Conservation (phyloP, 2,329 filamentous ascomycete genomes). For the Diaporthe humulicola region DNA sequence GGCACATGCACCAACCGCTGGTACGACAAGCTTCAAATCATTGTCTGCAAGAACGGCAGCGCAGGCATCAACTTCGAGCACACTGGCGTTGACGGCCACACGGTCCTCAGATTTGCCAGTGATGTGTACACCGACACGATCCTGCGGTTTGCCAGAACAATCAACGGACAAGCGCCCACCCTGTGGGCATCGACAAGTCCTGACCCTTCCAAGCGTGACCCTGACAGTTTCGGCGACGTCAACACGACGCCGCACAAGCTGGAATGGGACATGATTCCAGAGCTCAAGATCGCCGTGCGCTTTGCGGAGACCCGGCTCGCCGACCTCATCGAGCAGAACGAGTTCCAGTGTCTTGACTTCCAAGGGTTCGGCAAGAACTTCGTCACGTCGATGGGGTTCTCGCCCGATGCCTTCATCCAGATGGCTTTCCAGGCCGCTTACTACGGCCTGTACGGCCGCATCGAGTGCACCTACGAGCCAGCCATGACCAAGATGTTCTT, state of each 20-base stretch:
- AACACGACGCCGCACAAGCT: slow-evolving; percentile 95
- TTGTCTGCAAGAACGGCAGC: slow-evolving; percentile 98
- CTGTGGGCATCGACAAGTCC: slow-evolving; percentile 93
- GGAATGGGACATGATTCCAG: slow-evolving; percentile 97
- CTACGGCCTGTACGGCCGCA: slow-evolving; percentile 93
- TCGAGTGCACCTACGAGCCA: slow-evolving; percentile 97
- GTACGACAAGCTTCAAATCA: slow-evolving; percentile 99
- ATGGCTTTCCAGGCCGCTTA: slow-evolving; percentile 99
- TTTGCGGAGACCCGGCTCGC: slow-evolving; percentile 96
- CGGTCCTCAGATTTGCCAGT: slow-evolving; percentile 94
- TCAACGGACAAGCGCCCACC: slow-evolving; percentile 92
- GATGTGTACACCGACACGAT: slow-evolving; percentile 99
- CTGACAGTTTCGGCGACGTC: slow-evolving; percentile 91
- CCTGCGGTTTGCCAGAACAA: slow-evolving; percentile 91
- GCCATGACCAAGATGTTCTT: slow-evolving; percentile 97
- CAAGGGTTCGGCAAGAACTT: slow-evolving; percentile 94
- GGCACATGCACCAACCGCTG: slow-evolving; percentile 98
- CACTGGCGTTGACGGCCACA: slow-evolving; percentile 97
- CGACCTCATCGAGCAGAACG: slow-evolving; percentile 95
- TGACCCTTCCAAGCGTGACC: slow-evolving; percentile 92
- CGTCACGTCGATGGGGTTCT: slow-evolving; percentile 97
- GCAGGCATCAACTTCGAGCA: slow-evolving; percentile 99
- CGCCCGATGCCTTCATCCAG: slow-evolving; percentile 96
- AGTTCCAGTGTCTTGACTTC: slow-evolving; percentile 94
- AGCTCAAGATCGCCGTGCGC: slow-evolving; percentile 89